A percentile compares a stretch with the other conserved stretches of the same genome.
Conservation (phyloP, 306 rosid genomes). For the Prinsepia uniflora region DNA sequence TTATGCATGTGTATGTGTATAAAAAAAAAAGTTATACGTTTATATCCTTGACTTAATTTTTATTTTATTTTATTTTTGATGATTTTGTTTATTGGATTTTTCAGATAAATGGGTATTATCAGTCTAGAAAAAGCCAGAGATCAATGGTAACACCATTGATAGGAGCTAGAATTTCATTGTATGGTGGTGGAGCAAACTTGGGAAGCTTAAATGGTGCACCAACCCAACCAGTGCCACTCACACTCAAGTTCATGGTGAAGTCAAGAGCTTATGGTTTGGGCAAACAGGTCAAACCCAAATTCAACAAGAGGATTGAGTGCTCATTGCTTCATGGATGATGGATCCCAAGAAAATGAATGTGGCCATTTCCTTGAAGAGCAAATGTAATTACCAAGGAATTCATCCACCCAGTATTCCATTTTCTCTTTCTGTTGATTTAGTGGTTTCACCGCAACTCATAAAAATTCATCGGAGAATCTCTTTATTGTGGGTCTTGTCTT, state of each 20-base stretch:
- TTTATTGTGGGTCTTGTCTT: too few relatives aligned
- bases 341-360: conserved; percentile 67
- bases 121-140: conserved; percentile 72
- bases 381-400: conserved; percentile 45
- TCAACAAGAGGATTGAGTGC: conserved; percentile 62
- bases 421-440: too few relatives aligned
- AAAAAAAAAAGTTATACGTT: too few relatives aligned
- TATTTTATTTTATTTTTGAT: background rate
- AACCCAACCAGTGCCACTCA: conserved; percentile 44
- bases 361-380: conserved; percentile 48
- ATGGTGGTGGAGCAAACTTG: conserved; percentile 77
- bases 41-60: too few relatives aligned
- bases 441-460: too few relatives aligned
- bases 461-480: too few relatives aligned
- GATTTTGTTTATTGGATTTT: background rate
- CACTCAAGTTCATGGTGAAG: conserved; percentile 49
- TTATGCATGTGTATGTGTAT: too few relatives aligned
- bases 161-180: conserved; percentile 65
- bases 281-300: conserved; percentile 68
- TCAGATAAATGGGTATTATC: conserved; percentile 59
- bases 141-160: conserved; percentile 35
- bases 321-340: conserved; percentile 44
- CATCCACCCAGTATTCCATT: background rate
- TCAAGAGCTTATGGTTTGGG: conserved; percentile 78
- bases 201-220: conserved; percentile 62